Conservation (phyloP, 2,329 filamentous ascomycete species). For the Lachnum nothofagi region DNA sequence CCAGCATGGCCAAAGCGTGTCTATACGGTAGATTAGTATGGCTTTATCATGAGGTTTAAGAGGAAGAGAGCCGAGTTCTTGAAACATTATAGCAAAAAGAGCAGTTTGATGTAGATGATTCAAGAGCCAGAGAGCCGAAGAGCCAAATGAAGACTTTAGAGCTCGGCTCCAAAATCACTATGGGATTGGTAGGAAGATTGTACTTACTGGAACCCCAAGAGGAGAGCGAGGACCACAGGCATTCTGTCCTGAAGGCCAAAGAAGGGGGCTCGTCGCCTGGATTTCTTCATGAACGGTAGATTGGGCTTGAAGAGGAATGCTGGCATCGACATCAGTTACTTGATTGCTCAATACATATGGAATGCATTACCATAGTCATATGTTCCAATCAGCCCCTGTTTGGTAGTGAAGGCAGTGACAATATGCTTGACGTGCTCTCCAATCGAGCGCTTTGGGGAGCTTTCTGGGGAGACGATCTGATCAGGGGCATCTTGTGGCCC, state of each 20-base stretch:
- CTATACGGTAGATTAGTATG: too few species aligned
- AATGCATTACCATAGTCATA: slow-evolving; percentile 68
- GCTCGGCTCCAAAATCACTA: too few species aligned
- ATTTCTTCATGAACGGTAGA: slow-evolving; percentile 72
- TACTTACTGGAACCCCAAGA: slow-evolving; percentile 79
- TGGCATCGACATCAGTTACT: slow-evolving; percentile 14
- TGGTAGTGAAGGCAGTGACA: slow-evolving; percentile 44
- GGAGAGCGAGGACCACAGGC: slow-evolving; percentile 66
- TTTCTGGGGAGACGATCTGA: slow-evolving; percentile 40
- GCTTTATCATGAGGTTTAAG: too few species aligned
- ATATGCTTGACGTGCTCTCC: slow-evolving; percentile 38
- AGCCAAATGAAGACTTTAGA: too few species aligned
- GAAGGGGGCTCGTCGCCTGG: slow-evolving; percentile 60
- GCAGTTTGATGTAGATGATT: too few species aligned
- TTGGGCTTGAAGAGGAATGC: slow-evolving; percentile 69
- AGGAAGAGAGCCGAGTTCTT: too few species aligned
- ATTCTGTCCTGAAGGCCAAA: slow-evolving; percentile 78
- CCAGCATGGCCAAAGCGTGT: slow-evolving; percentile 68
- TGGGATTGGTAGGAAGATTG: too few species aligned
- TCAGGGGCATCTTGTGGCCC: slow-evolving; percentile 35
- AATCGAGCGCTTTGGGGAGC: slow-evolving; percentile 36
- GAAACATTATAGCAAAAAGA: too few species aligned
- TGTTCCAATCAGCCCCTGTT: slow-evolving; percentile 68
- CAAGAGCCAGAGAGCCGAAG: too few species aligned
- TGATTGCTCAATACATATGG: slow-evolving; percentile 35